Base-by-base conservation (phyloP, 2,329 filamentous ascomycete genomes). In the Hymenoscyphus occultus region DNA sequence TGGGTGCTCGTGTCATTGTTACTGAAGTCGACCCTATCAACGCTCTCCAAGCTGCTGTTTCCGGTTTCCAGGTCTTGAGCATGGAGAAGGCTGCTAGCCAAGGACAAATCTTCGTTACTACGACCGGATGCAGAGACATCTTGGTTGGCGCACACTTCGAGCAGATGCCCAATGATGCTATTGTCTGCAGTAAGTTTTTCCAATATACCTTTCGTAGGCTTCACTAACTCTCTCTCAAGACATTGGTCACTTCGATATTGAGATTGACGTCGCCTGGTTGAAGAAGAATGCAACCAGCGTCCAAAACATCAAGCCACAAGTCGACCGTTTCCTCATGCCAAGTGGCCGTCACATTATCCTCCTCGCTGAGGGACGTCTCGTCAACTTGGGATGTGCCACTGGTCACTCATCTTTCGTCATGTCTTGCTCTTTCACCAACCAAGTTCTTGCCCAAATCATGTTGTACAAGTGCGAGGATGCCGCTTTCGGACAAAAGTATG, bases 391-490 rank as follows among this genome's bases (percentile, higher is more conserved):
- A 81, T 99, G 95, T 82, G 95, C 95, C 78, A 99, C 95, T 71
- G 95, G 95, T 74, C 95, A 99, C 90, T 97, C 93, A 74, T 98
- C 94, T 62, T 99, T 99, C 82, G 95, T 99, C 86, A 98, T 99
- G 95, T 97, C 93, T 76, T 99, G 95, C 90, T 98, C 94, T 71
- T 99, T 99, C 90, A 96, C 93, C 87, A 99, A 99, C 90, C 95
- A 99, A 87, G 95, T 98, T 76, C 92, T 99, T 80, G 95, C 95
- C 73, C 95, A 99, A 86, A 98, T 99, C 84, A 90, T 96, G 85
- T 85, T 99, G 77, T 99, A 82, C 91, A 98, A 98, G 90, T 90
- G 88, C 76, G 85, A 90, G 76, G 93, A 98, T 79, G 86, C 86
- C 78, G 90, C 84, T 65, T 99, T 96, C 80, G 87, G 90, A 81